Evolutionary conservation across 208 protist species (phyloP).

Genomic region (Strigomonas culicis): DNA sequence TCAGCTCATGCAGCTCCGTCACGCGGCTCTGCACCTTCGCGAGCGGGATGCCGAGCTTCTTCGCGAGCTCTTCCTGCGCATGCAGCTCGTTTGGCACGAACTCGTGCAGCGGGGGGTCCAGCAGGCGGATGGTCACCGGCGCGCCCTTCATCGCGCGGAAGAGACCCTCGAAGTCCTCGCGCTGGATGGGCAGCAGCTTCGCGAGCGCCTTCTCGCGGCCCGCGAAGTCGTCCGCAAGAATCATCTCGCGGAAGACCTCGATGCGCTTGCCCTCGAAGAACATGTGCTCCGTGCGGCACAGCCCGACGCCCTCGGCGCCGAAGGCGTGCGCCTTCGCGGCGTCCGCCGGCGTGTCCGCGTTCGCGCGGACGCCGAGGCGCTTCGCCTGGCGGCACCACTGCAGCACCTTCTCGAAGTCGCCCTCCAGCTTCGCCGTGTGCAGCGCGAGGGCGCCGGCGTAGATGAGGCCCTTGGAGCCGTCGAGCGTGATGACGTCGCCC

Average conservation of each 20-base stretch:
- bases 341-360: constrained; percentile 91
- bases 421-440: constrained; percentile 49
- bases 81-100: constrained; percentile 89
- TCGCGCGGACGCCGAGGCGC: constrained; percentile 84
- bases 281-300: constrained; percentile 96
- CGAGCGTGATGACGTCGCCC: constrained; percentile 90
- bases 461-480: constrained; percentile 87
- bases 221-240: constrained; percentile 77
- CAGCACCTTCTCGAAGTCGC: constrained; percentile 81
- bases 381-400: constrained; percentile 72
- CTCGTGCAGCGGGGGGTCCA: constrained; percentile 96
- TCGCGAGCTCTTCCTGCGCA: constrained; percentile 65
- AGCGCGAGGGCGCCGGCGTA: constrained; percentile 75
- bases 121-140: constrained; percentile 91
- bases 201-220: constrained; percentile 73
- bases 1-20: constrained; percentile 86
- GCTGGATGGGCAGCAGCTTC: constrained; percentile 90
- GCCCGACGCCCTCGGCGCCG: constrained; percentile 94
- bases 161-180: constrained; percentile 88
- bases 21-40: constrained; percentile 72
- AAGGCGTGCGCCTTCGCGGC: constrained; percentile 68
- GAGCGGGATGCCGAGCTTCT: constrained; percentile 51
- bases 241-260: constrained; percentile 91
- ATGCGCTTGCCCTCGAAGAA: constrained; percentile 92
- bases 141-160: constrained; percentile 88